A percentile compares a stretch with the other conserved stretches of the same genome.
phyloP scores from a whole-genome alignment of 1,139 yeast species.

The Kurtzmaniella quercitrusa region DNA sequence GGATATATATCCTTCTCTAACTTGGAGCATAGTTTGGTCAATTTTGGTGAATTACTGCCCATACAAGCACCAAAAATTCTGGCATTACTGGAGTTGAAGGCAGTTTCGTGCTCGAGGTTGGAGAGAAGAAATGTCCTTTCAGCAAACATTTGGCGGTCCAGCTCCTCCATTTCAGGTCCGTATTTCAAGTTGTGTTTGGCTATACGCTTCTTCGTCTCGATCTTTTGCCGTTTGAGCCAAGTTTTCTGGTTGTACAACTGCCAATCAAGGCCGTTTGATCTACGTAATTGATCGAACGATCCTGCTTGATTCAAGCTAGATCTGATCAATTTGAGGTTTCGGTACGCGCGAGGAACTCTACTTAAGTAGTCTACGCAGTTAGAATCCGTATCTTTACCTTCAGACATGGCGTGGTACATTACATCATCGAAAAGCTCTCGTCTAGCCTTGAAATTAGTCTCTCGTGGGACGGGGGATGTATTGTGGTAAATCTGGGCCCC shows the following conservation, averaged over 20 bases:
- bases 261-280: constrained; percentile 13
- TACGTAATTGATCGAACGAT: not conserved
- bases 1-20: constrained; percentile 12
- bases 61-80: constrained; percentile 31
- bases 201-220: constrained; percentile 10
- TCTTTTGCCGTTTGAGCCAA: constrained; percentile 21
- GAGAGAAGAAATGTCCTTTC: constrained; percentile 13
- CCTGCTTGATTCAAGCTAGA: not conserved
- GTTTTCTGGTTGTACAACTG: constrained; percentile 21
- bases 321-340: not conserved
- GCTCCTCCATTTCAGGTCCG: constrained; percentile 5
- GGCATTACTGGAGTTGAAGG: constrained; percentile 21
- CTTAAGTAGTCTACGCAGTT: not conserved
- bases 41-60: constrained; percentile 4
- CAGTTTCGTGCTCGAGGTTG: constrained; percentile 18
- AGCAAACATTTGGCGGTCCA: constrained; percentile 11
- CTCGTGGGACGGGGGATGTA: not conserved
- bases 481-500: not conserved
- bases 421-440: not conserved
- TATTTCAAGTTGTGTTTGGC: constrained; percentile 12
- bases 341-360: not conserved
- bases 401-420: not conserved
- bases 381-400: not conserved
- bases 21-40: constrained; percentile 10
- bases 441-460: not conserved